Percentiles rank a stretch among this genome's conserved stretches.
Evolutionary conservation across 768 basidiomycete species (phyloP).

Genomic region (Collybia sordida): DNA sequence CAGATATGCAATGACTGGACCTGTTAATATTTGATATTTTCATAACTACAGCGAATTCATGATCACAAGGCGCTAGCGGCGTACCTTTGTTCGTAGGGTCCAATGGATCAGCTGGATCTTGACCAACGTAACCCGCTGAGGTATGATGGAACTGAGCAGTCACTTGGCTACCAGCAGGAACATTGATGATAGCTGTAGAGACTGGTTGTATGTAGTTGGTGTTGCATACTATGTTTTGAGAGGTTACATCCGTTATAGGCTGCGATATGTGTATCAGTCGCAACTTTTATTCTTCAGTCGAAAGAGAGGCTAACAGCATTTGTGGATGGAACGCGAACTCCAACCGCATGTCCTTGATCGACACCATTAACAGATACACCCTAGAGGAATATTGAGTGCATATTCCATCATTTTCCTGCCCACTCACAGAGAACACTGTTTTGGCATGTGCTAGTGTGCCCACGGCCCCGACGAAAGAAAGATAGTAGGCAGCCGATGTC

Average conservation of each 20-base stretch:
- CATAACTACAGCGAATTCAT: constrained; percentile 19
- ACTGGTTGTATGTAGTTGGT: constrained; percentile 33
- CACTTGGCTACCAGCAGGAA: constrained; percentile 37
- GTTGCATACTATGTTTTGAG: constrained; percentile 43
- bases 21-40: constrained; percentile 21
- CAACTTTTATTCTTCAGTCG: constrained; percentile 16
- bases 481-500: no score
- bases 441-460: constrained; percentile 28
- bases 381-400: constrained; percentile 11
- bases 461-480: neutral
- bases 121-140: constrained; percentile 29
- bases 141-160: constrained; percentile 43
- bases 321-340: constrained; percentile 41
- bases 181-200: constrained; percentile 30
- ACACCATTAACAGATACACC: constrained; percentile 46
- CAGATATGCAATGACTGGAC: constrained; percentile 38
- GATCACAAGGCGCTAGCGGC: neutral
- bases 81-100: constrained; percentile 35
- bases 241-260: constrained; percentile 46
- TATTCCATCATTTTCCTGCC: neutral
- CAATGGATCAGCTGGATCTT: constrained; percentile 40
- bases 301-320: constrained; percentile 25
- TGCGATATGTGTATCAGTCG: constrained; percentile 8
- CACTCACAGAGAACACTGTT: constrained; percentile 43
- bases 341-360: constrained; percentile 41